phyloP scores from a whole-genome alignment of 1,284 basidiomycete genomes.

The Taiwanofungus camphoratus region DNA sequence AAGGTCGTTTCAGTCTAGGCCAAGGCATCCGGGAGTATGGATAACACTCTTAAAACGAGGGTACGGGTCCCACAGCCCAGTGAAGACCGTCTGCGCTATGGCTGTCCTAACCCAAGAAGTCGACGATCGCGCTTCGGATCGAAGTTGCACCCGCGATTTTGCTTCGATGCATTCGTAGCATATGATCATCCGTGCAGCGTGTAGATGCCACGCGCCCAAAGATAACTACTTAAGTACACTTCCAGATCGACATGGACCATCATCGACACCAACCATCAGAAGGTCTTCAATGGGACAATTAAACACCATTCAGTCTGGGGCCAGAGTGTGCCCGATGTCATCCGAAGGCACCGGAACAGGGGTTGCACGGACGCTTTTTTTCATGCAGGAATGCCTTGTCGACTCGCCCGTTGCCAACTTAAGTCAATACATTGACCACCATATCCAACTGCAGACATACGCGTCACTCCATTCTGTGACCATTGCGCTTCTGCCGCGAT shows the following conservation, averaged over 20 bases:
- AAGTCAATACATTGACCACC: no score
- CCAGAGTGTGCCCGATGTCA: no score
- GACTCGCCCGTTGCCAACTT: not conserved
- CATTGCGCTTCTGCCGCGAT: no score
- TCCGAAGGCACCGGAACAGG: no score
- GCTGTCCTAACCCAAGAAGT: conserved; percentile 5
- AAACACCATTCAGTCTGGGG: no score
- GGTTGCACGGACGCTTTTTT: no score
- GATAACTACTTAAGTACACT: not conserved
- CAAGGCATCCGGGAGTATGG: no score
- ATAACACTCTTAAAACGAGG: not conserved
- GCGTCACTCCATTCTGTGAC: no score
- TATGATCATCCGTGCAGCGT: not conserved
- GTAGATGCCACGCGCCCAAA: not conserved
- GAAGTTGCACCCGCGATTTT: not conserved
- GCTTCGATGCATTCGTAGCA: not conserved
- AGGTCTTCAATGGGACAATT: no score
- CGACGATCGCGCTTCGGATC: conserved; percentile 6
- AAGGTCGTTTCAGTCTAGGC: no score
- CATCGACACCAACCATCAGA: not conserved
- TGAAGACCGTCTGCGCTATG: not conserved
- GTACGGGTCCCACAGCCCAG: not conserved
- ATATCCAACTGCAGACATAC: no score
- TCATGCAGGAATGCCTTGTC: not conserved
- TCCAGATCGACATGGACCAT: conserved; percentile 1